phyloP scores from a whole-genome alignment of 441 rosid species.

The Eugenia klotzschiana region DNA sequence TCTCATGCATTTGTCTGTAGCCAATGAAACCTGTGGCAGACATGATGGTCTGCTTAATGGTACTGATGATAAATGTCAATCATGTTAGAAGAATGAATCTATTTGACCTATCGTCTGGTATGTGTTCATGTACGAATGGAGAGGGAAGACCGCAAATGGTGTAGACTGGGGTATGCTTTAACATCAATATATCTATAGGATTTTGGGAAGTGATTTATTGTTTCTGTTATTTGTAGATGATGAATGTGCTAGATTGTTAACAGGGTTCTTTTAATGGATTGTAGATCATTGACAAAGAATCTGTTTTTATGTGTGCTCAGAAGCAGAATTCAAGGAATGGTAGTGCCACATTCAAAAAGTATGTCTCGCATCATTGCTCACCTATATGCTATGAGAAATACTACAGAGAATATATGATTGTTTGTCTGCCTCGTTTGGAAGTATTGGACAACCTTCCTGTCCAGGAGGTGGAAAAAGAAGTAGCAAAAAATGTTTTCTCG shows the following conservation, averaged over 20 bases:
- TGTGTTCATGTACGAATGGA: not conserved
- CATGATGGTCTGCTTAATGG: not conserved
- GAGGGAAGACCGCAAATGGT: not conserved
- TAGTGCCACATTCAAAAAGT: constrained; percentile 4
- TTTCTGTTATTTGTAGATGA: not conserved
- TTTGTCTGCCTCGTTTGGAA: constrained; percentile 19
- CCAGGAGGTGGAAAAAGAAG: constrained; percentile 14
- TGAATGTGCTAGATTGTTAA: constrained; percentile 7
- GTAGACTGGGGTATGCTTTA: not conserved
- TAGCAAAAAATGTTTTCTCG: constrained; percentile 15
- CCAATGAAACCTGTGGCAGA: not conserved
- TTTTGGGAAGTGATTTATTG: not conserved
- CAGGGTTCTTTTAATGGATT: constrained; percentile 8
- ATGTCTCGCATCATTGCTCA: constrained; percentile 32
- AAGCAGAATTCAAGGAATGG: constrained; percentile 4
- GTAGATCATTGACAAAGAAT: constrained; percentile 13
- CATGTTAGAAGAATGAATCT: constrained; percentile 3
- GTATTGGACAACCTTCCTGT: constrained; percentile 25
- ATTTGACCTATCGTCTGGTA: not conserved
- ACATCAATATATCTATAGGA: not conserved
- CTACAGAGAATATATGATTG: constrained; percentile 24
- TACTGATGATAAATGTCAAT: constrained; percentile 9
- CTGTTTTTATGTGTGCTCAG: not conserved
- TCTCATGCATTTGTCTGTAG: not conserved
- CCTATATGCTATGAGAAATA: constrained; percentile 37